A percentile compares a stretch with the other conserved stretches of the same genome.
Conservation (phyloP, 2,329 filamentous ascomycete species). For the Hymenoscyphus fraxineus region DNA sequence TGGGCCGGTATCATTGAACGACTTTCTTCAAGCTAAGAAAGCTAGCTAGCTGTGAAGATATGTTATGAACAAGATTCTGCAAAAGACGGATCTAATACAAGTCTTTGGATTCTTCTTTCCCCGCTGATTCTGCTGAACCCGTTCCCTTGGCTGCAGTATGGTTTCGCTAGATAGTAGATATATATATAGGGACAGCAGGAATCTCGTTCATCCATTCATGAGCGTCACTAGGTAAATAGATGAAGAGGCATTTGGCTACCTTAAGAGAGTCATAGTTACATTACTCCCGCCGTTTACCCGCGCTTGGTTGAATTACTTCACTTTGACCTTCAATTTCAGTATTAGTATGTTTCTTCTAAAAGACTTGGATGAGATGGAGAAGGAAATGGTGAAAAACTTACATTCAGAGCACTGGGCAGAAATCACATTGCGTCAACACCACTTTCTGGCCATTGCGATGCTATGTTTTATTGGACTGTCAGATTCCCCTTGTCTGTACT, state of each 20-base stretch:
- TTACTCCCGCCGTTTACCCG: neutral
- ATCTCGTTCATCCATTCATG: constrained; percentile 13
- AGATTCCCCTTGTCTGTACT: neutral
- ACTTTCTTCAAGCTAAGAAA: too few relatives aligned
- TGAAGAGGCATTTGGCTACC: too few relatives aligned
- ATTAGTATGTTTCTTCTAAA: neutral
- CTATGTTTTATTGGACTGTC: neutral
- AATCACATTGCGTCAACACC: neutral
- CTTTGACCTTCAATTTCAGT: neutral
- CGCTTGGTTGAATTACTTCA: neutral
- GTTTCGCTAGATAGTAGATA: constrained; percentile 2
- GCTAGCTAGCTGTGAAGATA: too few relatives aligned
- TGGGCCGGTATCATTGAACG: too few relatives aligned
- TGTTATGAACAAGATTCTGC: too few relatives aligned
- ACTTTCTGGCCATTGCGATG: neutral
- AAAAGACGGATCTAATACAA: too few relatives aligned
- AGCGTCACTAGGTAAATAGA: too few relatives aligned
- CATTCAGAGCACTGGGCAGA: constrained; percentile 2
- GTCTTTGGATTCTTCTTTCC: neutral
- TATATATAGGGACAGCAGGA: constrained; percentile 1
- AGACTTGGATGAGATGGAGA: neutral
- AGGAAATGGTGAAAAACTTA: neutral
- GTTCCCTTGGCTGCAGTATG: neutral
- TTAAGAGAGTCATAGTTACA: neutral
- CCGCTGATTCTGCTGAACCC: constrained; percentile 1